Evolutionary conservation across 768 basidiomycete genomes (phyloP), one percentile per base, ranked within the genome.

Genomic region (Harrya chromipes): DNA sequence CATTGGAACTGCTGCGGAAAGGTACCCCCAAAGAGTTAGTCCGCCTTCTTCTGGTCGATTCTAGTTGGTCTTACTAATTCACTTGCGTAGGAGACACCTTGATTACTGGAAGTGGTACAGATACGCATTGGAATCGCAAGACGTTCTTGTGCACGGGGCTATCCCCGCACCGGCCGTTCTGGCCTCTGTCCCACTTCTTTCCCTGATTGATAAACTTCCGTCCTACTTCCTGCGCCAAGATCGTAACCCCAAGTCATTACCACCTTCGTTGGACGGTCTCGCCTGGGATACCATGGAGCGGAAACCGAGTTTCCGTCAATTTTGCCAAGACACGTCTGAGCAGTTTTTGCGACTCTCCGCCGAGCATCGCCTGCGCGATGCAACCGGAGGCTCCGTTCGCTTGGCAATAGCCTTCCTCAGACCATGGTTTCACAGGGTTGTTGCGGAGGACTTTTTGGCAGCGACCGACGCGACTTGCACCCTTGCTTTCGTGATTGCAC

Each of bases 21-120:
- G 72, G 74, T 21, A 59, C 69, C 29, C 71, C 77, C 3, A 72
- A 74, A 55, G 77, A 85, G 87, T 88, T 67, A 66, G 84, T 50
- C 20, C 43, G 1, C 47, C 40, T 44, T 35, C 33, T 34, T 27
- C 46, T 16, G 6, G 4, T 33, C 24, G 29, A 34, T 41, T 16
- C 21, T 24, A n/a, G 21, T 35, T 23, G 17, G 16, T 44, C 26
- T 47, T 35, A 43, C 26, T 24, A 21, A 57, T 13, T n/a, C 24
- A 4, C 14, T 38, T 33, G 10, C 41, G 1, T 53, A 86, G 84
- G 55, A 81, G 81, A 42, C 78, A 80, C 55, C 64, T 70, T 24
- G 78, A 84, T 54, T 80, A 87, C 63, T 83, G 82, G 82, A 85
- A 83, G 65, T 90, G 87, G 87, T 80, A 83, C 52, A 80, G 80